Base-by-base conservation (phyloP, 2,329 filamentous ascomycete species). In the Nemania abortiva region DNA sequence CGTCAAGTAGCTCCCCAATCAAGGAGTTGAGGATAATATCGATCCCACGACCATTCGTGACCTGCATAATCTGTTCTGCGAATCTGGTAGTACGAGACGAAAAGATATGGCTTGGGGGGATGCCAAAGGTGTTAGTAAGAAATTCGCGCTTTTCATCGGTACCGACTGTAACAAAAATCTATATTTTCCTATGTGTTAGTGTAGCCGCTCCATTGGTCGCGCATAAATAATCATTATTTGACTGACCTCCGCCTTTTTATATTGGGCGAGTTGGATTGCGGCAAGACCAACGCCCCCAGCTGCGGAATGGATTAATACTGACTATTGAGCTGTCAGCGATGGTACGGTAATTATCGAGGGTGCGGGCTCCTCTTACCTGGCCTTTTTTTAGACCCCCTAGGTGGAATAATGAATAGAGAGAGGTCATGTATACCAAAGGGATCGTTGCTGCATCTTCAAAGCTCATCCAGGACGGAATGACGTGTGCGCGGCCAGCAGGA, bases 61-160 rank as follows among this genome's bases (percentile, higher is more conserved):
- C 57, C 1, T 24, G 9, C 27, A 70, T 55, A 15, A 81, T 74
- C 5, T 75, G 68, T 1, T 70, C 47, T 1, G 71, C 75, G 50
- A 83, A 82, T 0, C 69, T 59, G 4, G 69, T 66, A 50, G 75
- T 74, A 0, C 78, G 75, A 0, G 76, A 79, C 0, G 68, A 74
- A 65, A 82, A 80, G 0, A 83, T 81, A 39, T 74, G 78, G 10
- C 72, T 65, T 2, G 52, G 6, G 0, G 77, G 76, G 20, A 83
- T 79, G 1, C 73, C 72, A 55, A 72, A 82, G 0, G 63, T 66
- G 0, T 72, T 55, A 1, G 56, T 61, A 0, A 83, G 65, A 6
- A 82, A 74, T 1, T 78, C 27, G 2, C 63, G 60, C 49, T 74
- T 74, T 45, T 72, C 71, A 1, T 72, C 66, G 1, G 74, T 74